Conservation (phyloP, 257 asterid genomes). For the Cinchona pubescens region DNA sequence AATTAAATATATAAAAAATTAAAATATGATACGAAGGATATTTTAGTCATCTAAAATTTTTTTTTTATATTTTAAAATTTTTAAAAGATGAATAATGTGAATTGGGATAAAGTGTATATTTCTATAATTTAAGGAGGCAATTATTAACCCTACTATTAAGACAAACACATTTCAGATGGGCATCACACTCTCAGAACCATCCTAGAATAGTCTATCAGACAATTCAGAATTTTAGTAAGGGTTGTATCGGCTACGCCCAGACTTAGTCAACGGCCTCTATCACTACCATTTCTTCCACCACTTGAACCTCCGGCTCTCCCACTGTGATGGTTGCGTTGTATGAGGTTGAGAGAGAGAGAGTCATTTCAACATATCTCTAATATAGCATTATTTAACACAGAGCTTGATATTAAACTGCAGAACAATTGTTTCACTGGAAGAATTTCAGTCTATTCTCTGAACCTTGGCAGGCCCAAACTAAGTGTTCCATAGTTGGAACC, state of each 20-base stretch:
- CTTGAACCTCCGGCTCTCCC: constrained; percentile 27
- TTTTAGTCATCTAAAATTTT: too few relatives aligned
- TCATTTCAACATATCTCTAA: not conserved
- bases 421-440: not conserved
- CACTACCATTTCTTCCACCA: constrained; percentile 38
- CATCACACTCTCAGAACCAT: not conserved
- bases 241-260: constrained; percentile 70
- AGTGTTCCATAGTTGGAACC: not conserved
- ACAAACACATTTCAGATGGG: not conserved
- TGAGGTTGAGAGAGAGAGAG: constrained; percentile 35
- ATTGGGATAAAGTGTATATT: too few relatives aligned
- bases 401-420: not conserved
- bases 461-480: not conserved
- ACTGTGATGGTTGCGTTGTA: constrained; percentile 50
- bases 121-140: too few relatives aligned
- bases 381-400: not conserved
- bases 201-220: not conserved
- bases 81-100: too few relatives aligned
- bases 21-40: too few relatives aligned
- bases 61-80: too few relatives aligned
- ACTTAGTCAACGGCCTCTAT: constrained; percentile 53
- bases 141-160: too few relatives aligned
- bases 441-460: not conserved
- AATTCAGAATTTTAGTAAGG: constrained; percentile 43
- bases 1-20: too few relatives aligned